Evolutionary conservation across 2,329 filamentous ascomycete genomes (phyloP), one percentile per base, ranked within the genome.

Genomic region (Fusarium sp.): DNA sequence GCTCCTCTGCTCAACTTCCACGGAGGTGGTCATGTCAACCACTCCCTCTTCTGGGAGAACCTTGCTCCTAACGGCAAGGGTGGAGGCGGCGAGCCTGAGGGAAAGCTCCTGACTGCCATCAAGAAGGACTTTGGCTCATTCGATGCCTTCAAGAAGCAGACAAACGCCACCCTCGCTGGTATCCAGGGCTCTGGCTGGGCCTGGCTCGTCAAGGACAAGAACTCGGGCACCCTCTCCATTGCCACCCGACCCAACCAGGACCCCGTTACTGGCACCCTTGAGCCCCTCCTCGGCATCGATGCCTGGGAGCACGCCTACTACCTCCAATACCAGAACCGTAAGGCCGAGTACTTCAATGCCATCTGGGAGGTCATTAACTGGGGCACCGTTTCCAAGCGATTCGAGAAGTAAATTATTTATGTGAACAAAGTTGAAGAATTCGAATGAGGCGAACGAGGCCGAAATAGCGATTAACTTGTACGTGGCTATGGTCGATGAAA

Each of bases 271-370:
- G 94, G 94, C 49, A 91, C 91, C 78, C 93, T 91, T 78, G 86
- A 89, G 75, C 94, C 94, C 37, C 84, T 97, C 48, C 83, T 97
- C 46, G 94, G 94, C 58, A 91, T 97, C 75, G 94, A 97, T 83
- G 94, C 94, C 55, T 97, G 94, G 94, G 94, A 97, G 86, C 94
- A 97, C 82, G 94, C 94, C 52, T 97, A 96, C 85, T 96, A 97
- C 83, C 86, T 97, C 66, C 93, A 97, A 84, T 97, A 97, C 83
- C 88, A 97, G 88, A 97, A 97, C 86, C 90, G 93, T 81, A 97
- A 97, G 89, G 94, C 91, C 59, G 94, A 97, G 84, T 97, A 97
- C 86, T 97, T 97, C 82, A 87, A 87, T 75, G 93, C 93, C 61
- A 91, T 97, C 79, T 97, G 94, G 94, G 92, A 97, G 73, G 94